Base-by-base conservation (phyloP, 2,329 filamentous ascomycete genomes). In the Pestalotiopsis sp. region DNA sequence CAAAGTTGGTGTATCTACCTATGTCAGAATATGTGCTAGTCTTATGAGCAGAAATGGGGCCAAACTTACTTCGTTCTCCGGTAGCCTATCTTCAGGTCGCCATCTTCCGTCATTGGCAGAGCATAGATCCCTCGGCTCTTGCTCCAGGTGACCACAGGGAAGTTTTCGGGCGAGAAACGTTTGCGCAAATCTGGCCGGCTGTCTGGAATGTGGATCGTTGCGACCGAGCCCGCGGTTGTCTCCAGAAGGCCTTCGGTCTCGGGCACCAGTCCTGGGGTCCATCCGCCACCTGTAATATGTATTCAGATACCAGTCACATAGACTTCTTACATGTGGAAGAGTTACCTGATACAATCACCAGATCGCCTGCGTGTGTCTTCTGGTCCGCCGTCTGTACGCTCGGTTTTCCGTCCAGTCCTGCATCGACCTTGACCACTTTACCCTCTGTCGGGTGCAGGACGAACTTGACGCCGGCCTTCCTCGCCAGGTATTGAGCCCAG, bases 31-130 rank as follows among this genome's bases (percentile, higher is more conserved):
- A 23, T 45, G 4, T 49, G 61, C 14, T 2, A 12, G 3, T 27
- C 25, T 13, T 36, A 7, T 39, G 27, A 7, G n/a, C 17, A 23
- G 56, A 39, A 36, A 17, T 39, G 58, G 6, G 36, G 17, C 4
- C 7, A 20, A 14, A 45, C 61, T 64, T 14, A 64, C 73, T 88
- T 88, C 0, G 80, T 85, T 1, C 83, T 84, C 1, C 86, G 80
- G 69, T 83, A 89, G 1, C 83, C 86, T 68, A 85, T 80, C 72
- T 87, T 86, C 65, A 87, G 72, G n/a, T 80, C 72, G 0, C 85
- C 82, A 3, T 82, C 71, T 9, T 81, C 76, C 25, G 82, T 80
- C 0, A 80, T 73, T 0, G 86, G 80, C 61, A 88, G 86, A 17
- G 85, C 85, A 70, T 86, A 85, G 0, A 86, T 76, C 11, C 38